Percentiles rank a stretch among this genome's conserved stretches.
phyloP scores from a whole-genome alignment of 2,329 filamentous ascomycete species.

The Phaeosphaeria sp. region DNA sequence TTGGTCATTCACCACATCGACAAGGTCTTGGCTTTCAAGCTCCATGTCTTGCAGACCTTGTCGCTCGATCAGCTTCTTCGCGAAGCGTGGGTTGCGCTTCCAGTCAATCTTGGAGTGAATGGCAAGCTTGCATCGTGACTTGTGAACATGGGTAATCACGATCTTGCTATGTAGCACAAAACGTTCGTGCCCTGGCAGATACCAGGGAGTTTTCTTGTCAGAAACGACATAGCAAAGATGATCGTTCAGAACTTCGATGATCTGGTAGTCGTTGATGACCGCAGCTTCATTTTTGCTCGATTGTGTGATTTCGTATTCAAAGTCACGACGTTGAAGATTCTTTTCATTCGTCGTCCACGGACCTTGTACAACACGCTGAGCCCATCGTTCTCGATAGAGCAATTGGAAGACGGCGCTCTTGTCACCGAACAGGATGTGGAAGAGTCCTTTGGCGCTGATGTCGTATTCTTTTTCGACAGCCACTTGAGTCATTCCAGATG shows the following conservation, averaged over 20 bases:
- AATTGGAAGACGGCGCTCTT: constrained; percentile 94
- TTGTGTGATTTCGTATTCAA: constrained; percentile 77
- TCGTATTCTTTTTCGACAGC: constrained; percentile 84
- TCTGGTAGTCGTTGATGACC: constrained; percentile 79
- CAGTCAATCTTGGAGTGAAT: constrained; percentile 90
- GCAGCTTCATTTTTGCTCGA: constrained; percentile 44
- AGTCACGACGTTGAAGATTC: constrained; percentile 75
- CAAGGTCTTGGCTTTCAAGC: constrained; percentile 75
- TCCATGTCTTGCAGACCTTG: constrained; percentile 77
- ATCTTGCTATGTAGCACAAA: constrained; percentile 89
- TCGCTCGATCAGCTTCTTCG: constrained; percentile 60
- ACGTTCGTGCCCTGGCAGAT: constrained; percentile 78
- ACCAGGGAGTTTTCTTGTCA: constrained; percentile 74
- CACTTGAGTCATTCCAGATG: constrained; percentile 77
- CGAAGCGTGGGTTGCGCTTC: constrained; percentile 63
- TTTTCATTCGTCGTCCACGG: constrained; percentile 79
- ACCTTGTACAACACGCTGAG: constrained; percentile 72
- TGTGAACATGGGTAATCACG: constrained; percentile 90
- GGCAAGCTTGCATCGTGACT: constrained; percentile 89
- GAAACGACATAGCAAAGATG: constrained; percentile 71
- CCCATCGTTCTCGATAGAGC: constrained; percentile 73
- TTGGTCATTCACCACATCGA: constrained; percentile 78
- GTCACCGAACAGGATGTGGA: constrained; percentile 95
- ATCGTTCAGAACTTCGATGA: constrained; percentile 71
- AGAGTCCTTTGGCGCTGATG: constrained; percentile 90